Base-by-base conservation (phyloP, 768 basidiomycete species). In the Phanerochaete carnosa region DNA sequence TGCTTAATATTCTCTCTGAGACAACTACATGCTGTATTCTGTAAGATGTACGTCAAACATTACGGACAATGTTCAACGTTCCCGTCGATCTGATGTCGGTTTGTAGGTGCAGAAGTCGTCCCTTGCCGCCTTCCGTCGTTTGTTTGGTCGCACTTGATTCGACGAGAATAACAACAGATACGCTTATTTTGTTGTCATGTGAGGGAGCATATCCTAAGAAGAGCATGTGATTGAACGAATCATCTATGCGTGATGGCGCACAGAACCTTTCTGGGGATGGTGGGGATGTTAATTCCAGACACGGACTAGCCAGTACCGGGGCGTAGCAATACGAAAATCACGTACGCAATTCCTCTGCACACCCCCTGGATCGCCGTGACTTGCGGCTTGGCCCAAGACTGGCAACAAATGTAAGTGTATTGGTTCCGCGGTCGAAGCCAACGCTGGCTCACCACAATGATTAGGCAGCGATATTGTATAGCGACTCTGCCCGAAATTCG, bases 391-490 rank as follows among this genome's bases (percentile, higher is more conserved):
- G 45, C 60, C 3, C 35, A 59, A 19, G 55, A 55, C 12, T 67
- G 59, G 51, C 59, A 58, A 29, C 66, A 67, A n/a, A 47, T 67
- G 66, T 67, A 37, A 62, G 66, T 47, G 2, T 4, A 3, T 16
- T 30, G 16, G 16, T 13, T 26, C 16, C 6, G 23, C 15, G 50
- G n/a, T 15, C 45, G 51, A 26, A 13, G n/a, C 39, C 2, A 23
- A 19, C 11, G 13, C 25, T 43, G 51, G 28, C 2, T 5, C 6
- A 25, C 23, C 19, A 29, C 35, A 13, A 23, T 8, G 7, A 16
- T 6, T 58, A 67, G 66, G 66, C 45, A 62, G 66, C 30, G 66
- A 64, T 50, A 59, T 58, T 58, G 64, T 67, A 45, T 29, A 62
- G n/a, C n/a, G n/a, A n/a, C n/a, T 62, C 2, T n/a, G 37, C 56